These are phyloP conservation scores for Xylaria cubensis DNA, from an alignment of 495 filamentous ascomycete species.

Conservation along the genomic window DNA sequence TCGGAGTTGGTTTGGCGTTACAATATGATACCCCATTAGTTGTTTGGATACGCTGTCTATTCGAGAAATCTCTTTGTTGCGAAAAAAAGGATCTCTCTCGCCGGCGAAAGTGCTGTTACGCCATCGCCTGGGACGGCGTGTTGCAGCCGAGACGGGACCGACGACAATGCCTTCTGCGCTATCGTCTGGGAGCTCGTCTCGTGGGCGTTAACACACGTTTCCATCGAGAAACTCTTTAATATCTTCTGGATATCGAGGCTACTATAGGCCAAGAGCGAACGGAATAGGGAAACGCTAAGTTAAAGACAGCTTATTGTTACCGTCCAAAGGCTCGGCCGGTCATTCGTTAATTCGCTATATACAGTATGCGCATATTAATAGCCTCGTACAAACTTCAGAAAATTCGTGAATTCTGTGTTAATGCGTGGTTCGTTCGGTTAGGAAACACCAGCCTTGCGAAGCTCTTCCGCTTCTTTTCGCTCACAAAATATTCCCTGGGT, in stretches of 20 bases:
- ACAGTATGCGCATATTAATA: conserved; percentile 28
- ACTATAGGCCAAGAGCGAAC: conserved; percentile 1
- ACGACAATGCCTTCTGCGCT: conserved; percentile 62
- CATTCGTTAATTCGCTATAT: conserved; percentile 35
- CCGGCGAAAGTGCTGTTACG: conserved; percentile 64
- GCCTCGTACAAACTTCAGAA: conserved; percentile 13
- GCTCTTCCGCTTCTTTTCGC: conserved; percentile 11
- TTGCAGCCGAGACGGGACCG: conserved; percentile 56
- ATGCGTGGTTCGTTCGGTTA: conserved; percentile 23
- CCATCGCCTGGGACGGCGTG: conserved; percentile 65
- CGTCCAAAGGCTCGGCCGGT: conserved; percentile 28
- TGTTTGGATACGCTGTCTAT: conserved; percentile 57
- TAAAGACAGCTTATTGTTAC: conserved; percentile 5
- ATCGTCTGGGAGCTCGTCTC: conserved; percentile 58
- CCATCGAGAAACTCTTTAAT: conserved; percentile 31
- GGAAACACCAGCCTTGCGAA: conserved; percentile 22
- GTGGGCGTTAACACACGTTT: conserved; percentile 56
- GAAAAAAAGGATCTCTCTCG: conserved; percentile 39
- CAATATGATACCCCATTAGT: conserved; percentile 65
- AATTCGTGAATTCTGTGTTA: conserved; percentile 22
- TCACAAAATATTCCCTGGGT: conserved; percentile 17
- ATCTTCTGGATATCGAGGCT: background rate
- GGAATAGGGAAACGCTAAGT: background rate
- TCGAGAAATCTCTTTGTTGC: conserved; percentile 34
- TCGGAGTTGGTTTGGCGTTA: conserved; percentile 34